phyloP scores from a whole-genome alignment of 129 eudicot genomes.

The Lactuca sativa region DNA sequence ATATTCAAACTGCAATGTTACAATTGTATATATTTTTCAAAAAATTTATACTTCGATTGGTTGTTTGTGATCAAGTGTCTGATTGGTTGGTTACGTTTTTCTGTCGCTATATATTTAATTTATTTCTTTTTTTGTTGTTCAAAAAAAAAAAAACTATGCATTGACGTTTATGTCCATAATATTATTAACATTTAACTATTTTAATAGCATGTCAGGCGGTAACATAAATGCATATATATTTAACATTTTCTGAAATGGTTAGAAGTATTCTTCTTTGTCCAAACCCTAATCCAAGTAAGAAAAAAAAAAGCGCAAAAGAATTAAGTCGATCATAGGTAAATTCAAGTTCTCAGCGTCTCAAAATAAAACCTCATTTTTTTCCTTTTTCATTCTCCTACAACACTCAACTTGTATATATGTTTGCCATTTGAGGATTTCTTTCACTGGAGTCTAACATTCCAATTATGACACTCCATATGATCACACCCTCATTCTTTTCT shows the following conservation, averaged over 20 bases:
- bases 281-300: slow-evolving; percentile 23
- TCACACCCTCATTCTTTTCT: slow-evolving; percentile 14
- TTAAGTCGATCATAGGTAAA: slow-evolving; percentile 3
- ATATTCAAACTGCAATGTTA: too few relatives aligned
- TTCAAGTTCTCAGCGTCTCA: slow-evolving; percentile 1
- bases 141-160: too few relatives aligned
- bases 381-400: slow-evolving; percentile 22
- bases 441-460: slow-evolving; percentile 29
- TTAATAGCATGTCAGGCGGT: background rate
- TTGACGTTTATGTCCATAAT: too few relatives aligned
- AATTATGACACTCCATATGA: slow-evolving; percentile 21
- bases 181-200: too few relatives aligned
- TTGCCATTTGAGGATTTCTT: slow-evolving; percentile 19
- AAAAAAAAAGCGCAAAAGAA: slow-evolving; percentile 18
- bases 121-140: too few relatives aligned
- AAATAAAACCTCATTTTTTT: slow-evolving; percentile 10
- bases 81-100: too few relatives aligned
- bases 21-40: too few relatives aligned
- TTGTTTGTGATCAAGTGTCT: too few relatives aligned
- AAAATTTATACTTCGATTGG: too few relatives aligned
- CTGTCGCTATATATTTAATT: too few relatives aligned
- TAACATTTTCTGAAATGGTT: background rate
- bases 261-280: slow-evolving; percentile 15
- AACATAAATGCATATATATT: background rate
- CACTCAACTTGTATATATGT: slow-evolving; percentile 24